Base-by-base conservation (phyloP, 805 yeast genomes). In the Yamadazyma philogaea region DNA sequence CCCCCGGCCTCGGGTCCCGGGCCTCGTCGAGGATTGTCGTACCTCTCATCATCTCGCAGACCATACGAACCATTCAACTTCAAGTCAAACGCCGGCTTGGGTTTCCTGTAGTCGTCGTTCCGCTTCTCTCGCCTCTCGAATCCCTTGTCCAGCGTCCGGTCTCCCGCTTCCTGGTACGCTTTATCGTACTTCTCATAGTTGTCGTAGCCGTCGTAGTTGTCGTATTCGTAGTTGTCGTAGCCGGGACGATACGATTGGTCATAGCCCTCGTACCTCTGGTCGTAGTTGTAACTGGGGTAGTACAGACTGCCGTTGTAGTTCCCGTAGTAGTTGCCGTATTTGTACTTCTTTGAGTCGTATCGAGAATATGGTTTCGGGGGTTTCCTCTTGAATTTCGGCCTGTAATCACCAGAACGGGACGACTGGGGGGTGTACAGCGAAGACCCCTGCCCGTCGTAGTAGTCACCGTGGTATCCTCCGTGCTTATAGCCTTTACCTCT, bases 31-130 rank as follows among this genome's bases (percentile, higher is more conserved):
- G 12, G 28, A 24, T 24, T 24, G 10, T 15, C 17, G n/a, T 14
- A 30, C 7, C 19, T 14, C 15, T 30, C 33, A 30, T 30, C 18
- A 8, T 30, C 33, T 30, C 18, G 8, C 10, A 36, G 41, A 16
- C 36, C 22, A 16, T 38, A 39, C 8, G 43, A 34, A 19, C 34
- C 43, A 5, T 19, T 26, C 10, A 33, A 28, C 14, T 39, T 46
- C 30, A 46, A 39, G 2, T 49, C 52, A 34, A 48, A 48, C 5
- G 49, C 52, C 12, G 52, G 52, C 30, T 40, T 43, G 15, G 45
- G 42, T 24, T 39, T 37, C 12, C 42, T 28, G 24, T 47, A 40
- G 15, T 43, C 47, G 30, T 45, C 45, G 16, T 37, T 33, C 19
- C 34, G 30, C 31, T 39, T 32, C n/a, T 40, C 28, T n/a, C 38